Percentiles rank a stretch among this genome's conserved stretches.
These are phyloP conservation scores for Calonectria montana DNA, from an alignment of 2,329 filamentous ascomycete species.

Conservation along the genomic window DNA sequence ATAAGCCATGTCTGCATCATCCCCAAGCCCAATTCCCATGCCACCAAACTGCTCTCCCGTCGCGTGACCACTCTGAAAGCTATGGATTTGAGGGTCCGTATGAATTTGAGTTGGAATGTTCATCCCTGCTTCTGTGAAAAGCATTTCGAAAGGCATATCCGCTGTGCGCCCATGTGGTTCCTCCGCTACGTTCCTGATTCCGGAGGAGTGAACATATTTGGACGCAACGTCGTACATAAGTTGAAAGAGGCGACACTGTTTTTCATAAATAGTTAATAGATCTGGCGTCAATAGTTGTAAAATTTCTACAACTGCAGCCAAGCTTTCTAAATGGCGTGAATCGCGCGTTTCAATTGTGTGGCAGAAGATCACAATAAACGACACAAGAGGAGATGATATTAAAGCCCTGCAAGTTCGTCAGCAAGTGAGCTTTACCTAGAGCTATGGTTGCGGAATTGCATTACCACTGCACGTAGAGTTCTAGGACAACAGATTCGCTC, in stretches of 20 bases:
- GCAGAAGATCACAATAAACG: not conserved
- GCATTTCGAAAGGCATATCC: not conserved
- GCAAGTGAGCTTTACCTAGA: not conserved
- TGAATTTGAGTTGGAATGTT: not conserved
- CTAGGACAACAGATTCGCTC: not conserved
- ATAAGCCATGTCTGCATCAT: not conserved
- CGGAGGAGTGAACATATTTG: not conserved
- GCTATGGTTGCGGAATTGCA: no score
- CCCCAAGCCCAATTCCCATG: not conserved
- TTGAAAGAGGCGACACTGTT: not conserved
- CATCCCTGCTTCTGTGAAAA: not conserved
- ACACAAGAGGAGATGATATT: not conserved
- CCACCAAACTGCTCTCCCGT: not conserved
- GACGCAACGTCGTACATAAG: not conserved
- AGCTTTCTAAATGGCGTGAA: not conserved
- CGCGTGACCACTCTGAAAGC: not conserved
- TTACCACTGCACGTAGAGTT: not conserved
- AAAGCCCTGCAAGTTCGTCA: not conserved
- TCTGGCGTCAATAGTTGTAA: not conserved
- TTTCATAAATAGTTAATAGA: not conserved
- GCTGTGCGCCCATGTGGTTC: not conserved
- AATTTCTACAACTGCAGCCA: not conserved
- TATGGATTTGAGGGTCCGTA: not conserved
- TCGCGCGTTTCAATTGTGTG: not conserved
- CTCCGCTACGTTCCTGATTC: no score